A percentile compares a stretch with the other conserved stretches of the same genome.
Evolutionary conservation across 805 yeast species (phyloP).

Genomic region (Kluyveromyces dobzhanskii): DNA sequence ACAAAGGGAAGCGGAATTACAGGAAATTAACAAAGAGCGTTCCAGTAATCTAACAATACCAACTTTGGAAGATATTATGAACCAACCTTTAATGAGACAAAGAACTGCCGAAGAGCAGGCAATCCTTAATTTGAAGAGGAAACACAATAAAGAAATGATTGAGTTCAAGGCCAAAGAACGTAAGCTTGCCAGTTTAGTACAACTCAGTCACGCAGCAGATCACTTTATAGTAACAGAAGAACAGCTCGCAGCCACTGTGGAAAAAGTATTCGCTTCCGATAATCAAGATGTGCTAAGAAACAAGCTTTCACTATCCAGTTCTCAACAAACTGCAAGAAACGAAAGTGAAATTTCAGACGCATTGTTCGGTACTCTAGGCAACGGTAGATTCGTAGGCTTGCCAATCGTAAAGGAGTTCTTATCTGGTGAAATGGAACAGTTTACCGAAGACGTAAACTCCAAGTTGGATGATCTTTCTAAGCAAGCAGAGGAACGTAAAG

Average conservation of each 20-base stretch:
- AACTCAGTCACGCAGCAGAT: conserved; percentile 62
- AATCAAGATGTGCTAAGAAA: conserved; percentile 16
- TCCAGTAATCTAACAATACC: conserved; percentile 59
- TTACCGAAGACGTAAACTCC: conserved; percentile 20
- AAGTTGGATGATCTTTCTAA: conserved; percentile 3
- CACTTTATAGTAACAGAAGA: conserved; percentile 65
- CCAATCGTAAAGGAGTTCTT: conserved; percentile 30
- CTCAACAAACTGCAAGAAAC: conserved; percentile 14
- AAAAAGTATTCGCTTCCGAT: conserved; percentile 20
- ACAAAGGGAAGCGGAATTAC: conserved; percentile 29
- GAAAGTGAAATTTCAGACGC: conserved; percentile 27
- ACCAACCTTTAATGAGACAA: conserved; percentile 62
- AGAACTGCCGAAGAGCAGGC: conserved; percentile 66
- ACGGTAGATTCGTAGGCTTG: conserved; percentile 27
- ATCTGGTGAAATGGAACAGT: conserved; percentile 26
- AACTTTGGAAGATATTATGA: conserved; percentile 57
- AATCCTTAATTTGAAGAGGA: conserved; percentile 48
- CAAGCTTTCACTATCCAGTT: conserved; percentile 12
- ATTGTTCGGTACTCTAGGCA: conserved; percentile 31
- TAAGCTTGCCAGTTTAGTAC: conserved; percentile 51
- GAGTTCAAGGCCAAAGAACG: conserved; percentile 46
- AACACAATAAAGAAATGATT: conserved; percentile 52
- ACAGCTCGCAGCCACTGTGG: conserved; percentile 36
- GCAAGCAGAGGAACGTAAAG: conserved; percentile 1
- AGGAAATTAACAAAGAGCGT: conserved; percentile 15